phyloP scores from a whole-genome alignment of 1,284 basidiomycete species.

The Trichosporon asahii region DNA sequence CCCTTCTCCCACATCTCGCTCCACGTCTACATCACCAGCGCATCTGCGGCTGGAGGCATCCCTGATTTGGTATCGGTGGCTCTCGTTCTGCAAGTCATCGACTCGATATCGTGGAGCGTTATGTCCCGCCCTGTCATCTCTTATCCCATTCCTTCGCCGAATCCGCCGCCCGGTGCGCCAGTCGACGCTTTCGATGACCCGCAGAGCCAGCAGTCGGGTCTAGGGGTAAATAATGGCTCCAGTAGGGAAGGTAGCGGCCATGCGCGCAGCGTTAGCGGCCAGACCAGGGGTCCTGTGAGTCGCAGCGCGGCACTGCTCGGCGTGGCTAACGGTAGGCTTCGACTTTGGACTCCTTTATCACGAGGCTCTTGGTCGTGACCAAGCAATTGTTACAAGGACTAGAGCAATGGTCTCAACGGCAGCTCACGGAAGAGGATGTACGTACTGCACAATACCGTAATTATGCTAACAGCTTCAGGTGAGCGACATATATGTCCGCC shows the following conservation, averaged over 20 bases:
- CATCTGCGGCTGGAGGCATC: not conserved
- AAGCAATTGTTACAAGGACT: slow-evolving; percentile 90
- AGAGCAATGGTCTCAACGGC: slow-evolving; percentile 77
- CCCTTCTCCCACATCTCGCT: not conserved
- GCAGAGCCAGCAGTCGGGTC: not conserved
- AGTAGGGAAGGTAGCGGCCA: not conserved
- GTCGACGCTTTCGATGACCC: slow-evolving; percentile 1
- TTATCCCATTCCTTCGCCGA: slow-evolving; percentile 21
- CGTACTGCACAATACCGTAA: slow-evolving; percentile 14
- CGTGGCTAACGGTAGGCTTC: slow-evolving; percentile 24
- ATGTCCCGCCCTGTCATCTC: slow-evolving; percentile 29
- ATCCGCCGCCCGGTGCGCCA: not conserved
- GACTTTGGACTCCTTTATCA: slow-evolving; percentile 75
- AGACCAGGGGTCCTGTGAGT: not conserved
- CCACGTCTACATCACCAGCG: not conserved
- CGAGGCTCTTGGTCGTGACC: slow-evolving; percentile 87
- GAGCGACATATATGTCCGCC: slow-evolving; percentile 91
- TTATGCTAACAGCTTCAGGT: too few relatives aligned
- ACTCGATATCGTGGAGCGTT: not conserved
- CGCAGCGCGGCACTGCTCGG: not conserved
- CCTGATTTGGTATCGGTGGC: not conserved
- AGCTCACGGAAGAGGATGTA: slow-evolving; percentile 65
- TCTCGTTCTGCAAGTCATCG: not conserved
- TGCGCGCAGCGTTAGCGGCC: not conserved
- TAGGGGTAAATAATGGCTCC: not conserved